Percentiles rank a stretch among this genome's conserved stretches.
phyloP scores from a whole-genome alignment of 176 grass and related monocot species.

The Zoysia japonica region DNA sequence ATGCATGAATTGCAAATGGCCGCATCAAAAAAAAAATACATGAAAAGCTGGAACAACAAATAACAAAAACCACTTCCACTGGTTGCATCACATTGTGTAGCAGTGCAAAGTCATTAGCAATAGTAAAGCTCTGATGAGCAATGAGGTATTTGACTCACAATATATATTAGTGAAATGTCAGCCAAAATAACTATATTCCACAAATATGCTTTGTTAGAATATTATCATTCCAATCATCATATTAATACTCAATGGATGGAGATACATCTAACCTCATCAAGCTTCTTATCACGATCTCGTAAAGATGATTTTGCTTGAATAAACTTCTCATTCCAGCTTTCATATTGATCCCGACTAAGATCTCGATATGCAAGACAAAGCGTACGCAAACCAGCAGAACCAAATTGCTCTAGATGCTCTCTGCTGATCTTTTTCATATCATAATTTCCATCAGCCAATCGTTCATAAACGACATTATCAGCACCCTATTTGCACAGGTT shows the following conservation, averaged over 20 bases:
- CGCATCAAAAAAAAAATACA: not conserved
- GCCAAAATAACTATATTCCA: no score
- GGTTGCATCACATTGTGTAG: no score
- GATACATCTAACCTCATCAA: slow-evolving; percentile 71
- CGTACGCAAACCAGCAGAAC: slow-evolving; percentile 88
- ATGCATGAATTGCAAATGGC: slow-evolving; percentile 16
- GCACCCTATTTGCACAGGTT: slow-evolving; percentile 68
- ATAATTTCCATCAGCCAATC: slow-evolving; percentile 70
- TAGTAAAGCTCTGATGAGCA: not conserved
- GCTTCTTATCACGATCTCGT: slow-evolving; percentile 92
- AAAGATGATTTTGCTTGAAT: slow-evolving; percentile 97
- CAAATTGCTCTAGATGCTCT: slow-evolving; percentile 94
- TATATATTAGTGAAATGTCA: no score
- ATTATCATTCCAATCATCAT: slow-evolving; percentile 4
- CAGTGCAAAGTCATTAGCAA: not conserved
- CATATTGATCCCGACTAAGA: slow-evolving; percentile 67
- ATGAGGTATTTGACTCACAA: no score
- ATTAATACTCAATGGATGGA: slow-evolving; percentile 31
- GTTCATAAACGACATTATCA: slow-evolving; percentile 92
- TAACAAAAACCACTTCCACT: no score
- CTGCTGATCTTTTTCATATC: slow-evolving; percentile 77
- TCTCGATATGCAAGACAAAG: slow-evolving; percentile 97
- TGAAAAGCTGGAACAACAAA: no score
- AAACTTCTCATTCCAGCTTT: slow-evolving; percentile 99
- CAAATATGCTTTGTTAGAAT: slow-evolving; percentile 14